A percentile compares a stretch with the other conserved stretches of the same genome.
Evolutionary conservation across 306 rosid species (phyloP).

Genomic region (Cyclanthera cordifolia): DNA sequence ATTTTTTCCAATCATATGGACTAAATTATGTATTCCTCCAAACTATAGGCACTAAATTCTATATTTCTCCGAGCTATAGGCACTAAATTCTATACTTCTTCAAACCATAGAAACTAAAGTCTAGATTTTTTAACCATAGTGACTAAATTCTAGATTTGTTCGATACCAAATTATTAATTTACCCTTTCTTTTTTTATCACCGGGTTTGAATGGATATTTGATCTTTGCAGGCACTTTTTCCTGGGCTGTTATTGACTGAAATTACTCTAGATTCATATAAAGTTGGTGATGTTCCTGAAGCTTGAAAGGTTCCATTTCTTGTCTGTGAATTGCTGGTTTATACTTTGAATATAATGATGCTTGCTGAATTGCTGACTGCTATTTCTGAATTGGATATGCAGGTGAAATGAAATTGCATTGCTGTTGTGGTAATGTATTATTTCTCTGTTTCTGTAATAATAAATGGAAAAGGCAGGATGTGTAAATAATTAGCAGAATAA

Average conservation of each 20-base stretch:
- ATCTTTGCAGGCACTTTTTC: constrained; percentile 32
- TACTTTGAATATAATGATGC: background rate
- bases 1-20: no score
- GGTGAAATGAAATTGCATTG: constrained; percentile 1
- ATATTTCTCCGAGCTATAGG: no score
- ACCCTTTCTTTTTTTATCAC: background rate
- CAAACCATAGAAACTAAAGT: no score
- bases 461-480: background rate
- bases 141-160: no score
- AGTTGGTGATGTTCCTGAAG: constrained; percentile 41
- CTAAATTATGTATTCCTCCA: no score
- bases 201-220: background rate
- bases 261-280: constrained; percentile 38
- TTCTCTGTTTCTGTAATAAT: constrained; percentile 3
- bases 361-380: background rate
- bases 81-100: no score
- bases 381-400: constrained; percentile 2
- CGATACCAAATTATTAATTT: no score
- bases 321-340: background rate
- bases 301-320: constrained; percentile 22
- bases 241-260: constrained; percentile 37
- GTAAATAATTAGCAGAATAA: constrained; percentile 5
- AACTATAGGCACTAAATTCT: no score
- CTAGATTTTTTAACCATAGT: no score
- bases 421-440: background rate